Evolutionary conservation across 257 asterid genomes (phyloP).

Genomic region (Solanum sitiens): DNA sequence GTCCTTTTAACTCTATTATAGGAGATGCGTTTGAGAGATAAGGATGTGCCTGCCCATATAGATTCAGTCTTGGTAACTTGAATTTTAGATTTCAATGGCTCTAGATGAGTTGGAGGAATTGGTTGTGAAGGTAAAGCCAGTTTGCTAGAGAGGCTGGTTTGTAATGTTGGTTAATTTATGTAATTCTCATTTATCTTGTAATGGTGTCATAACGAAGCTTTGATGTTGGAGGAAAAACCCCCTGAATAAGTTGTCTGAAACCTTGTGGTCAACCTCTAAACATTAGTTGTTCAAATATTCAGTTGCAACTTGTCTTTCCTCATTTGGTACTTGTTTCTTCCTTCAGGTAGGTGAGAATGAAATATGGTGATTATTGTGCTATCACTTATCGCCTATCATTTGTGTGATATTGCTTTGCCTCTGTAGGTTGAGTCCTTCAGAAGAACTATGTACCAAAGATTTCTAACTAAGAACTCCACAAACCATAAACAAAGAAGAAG

Average conservation of each 20-base stretch:
- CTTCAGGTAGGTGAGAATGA: neutral
- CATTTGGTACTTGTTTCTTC: neutral
- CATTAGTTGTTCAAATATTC: neutral
- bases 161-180: neutral
- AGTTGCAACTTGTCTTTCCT: neutral
- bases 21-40: constrained; percentile 37
- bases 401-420: neutral
- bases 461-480: neutral
- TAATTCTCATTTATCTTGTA: neutral
- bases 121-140: neutral
- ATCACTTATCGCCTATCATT: neutral
- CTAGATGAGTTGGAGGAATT: neutral
- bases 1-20: constrained; percentile 33
- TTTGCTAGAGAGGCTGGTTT: neutral
- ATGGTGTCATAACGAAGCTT: neutral
- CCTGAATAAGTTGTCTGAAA: neutral
- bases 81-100: neutral
- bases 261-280: neutral
- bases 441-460: neutral
- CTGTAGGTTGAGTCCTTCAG: too few relatives aligned
- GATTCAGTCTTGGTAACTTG: neutral
- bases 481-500: neutral
- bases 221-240: neutral
- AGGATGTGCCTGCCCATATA: neutral
- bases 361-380: neutral